These are phyloP conservation scores for Coniophora puteana DNA, from an alignment of 1,284 basidiomycete species.

Conservation along the genomic window DNA sequence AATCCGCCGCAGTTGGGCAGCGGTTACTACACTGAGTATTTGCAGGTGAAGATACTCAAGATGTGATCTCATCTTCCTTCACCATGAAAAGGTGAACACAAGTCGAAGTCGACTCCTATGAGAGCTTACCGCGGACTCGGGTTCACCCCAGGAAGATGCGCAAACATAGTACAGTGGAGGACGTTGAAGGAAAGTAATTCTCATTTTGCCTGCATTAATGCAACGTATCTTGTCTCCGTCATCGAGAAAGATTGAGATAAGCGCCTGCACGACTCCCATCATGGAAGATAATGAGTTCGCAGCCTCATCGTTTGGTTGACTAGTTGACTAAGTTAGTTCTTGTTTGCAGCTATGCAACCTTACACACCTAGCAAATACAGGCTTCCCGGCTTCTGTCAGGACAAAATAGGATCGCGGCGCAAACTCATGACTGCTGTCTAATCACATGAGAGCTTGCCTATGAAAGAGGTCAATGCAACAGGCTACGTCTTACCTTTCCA, in stretches of 20 bases:
- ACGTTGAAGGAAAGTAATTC: conserved; percentile 84
- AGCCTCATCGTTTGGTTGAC: conserved; percentile 48
- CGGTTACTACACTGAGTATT: conserved; percentile 87
- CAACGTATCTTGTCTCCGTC: conserved; percentile 80
- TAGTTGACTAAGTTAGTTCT: conserved; percentile 20
- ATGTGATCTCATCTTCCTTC: conserved; percentile 85
- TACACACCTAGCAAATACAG: conserved; percentile 87
- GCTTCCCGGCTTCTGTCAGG: conserved; percentile 93
- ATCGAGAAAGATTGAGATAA: conserved; percentile 89
- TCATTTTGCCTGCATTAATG: conserved; percentile 71
- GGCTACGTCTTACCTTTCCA: too few relatives aligned
- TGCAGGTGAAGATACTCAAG: conserved; percentile 94
- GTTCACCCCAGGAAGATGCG: conserved; percentile 89
- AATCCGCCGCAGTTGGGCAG: conserved; percentile 77
- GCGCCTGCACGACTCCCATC: conserved; percentile 92
- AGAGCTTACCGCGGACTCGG: conserved; percentile 89
- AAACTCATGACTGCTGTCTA: too few relatives aligned
- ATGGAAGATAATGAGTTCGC: conserved; percentile 71
- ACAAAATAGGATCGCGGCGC: conserved; percentile 83
- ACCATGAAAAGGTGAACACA: conserved; percentile 32
- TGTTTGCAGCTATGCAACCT: conserved; percentile 12
- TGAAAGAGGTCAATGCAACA: conserved; percentile 19
- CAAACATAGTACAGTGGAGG: conserved; percentile 90
- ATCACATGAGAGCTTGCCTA: conserved; percentile 18
- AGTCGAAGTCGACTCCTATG: too few relatives aligned